Base-by-base conservation (phyloP, 148 eudicot species). In the Limonium bicolor region DNA sequence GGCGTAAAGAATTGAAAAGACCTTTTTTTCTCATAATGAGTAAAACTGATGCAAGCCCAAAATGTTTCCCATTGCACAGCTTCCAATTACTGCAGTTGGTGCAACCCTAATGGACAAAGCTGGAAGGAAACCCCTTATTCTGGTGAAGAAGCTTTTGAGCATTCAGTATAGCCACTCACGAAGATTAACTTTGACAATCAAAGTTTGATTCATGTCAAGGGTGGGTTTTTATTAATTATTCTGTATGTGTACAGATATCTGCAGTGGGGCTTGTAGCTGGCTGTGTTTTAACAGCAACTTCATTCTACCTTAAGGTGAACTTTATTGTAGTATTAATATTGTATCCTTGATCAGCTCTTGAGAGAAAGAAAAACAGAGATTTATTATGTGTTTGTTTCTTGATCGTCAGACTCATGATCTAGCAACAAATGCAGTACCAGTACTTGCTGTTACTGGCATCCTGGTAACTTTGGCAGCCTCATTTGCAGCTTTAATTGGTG, bases 121-220 rank as follows among this genome's bases (percentile, higher is more conserved):
- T 13, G 96, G 96, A 66, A 66, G 96, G 54, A 87, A 87, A 48
- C 94, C 94, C 20, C 82, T 82, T 43, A 45, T 87, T 62, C 56
- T 87, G 94, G 96, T 87, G 79, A 50, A 35, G 26, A 10, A 36
- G 5, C 3, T 2, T 1, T 1, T 7, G 5, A 12, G 10, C n/a
- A n/a, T n/a, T n/a, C n/a, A n/a, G n/a, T n/a, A n/a, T n/a, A 29
- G 7, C 33, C 33, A 8, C 7, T 1, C 10, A 7, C 12, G 10
- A 8, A 7, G 7, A 2, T 42, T 16, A 11, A 13, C 42, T n/a
- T 3, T 13, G 18, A 15, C 19, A 38, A 38, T 14, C 20, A 26
- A 26, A n/a, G 10, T 0, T 42, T 2, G n/a, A n/a, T 38, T 50
- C 64, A 14, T 78, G 58, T 30, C 8, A 8, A 20, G 11, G 37